These are phyloP conservation scores for Chaetomium cochliodes DNA, from an alignment of 495 filamentous ascomycete species.

Conservation along the genomic window DNA sequence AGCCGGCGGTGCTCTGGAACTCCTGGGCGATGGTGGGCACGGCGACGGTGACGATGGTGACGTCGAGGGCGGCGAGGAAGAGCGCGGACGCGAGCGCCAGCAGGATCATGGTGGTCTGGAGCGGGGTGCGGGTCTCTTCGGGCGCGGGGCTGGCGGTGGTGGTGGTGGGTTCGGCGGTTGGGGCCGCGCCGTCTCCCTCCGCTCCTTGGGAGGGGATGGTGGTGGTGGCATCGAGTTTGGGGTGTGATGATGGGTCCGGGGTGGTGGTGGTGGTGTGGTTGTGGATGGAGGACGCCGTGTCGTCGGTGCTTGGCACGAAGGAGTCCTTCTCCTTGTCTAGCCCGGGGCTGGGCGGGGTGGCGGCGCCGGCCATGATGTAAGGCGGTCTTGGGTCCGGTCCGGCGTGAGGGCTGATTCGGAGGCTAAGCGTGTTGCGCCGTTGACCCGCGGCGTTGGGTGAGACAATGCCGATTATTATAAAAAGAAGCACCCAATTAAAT, in stretches of 20 bases:
- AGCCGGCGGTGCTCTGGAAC: slow-evolving; percentile 63
- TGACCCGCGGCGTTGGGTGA: background rate
- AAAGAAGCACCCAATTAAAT: background rate
- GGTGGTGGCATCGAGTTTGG: too few relatives aligned
- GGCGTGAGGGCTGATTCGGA: background rate
- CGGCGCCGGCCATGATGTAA: background rate
- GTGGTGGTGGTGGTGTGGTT: background rate
- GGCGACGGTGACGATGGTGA: slow-evolving; percentile 41
- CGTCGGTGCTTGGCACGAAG: slow-evolving; percentile 6
- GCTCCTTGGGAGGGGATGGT: too few relatives aligned
- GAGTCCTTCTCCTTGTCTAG: background rate
- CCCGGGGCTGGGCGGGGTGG: background rate
- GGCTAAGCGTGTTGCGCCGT: background rate
- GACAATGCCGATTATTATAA: background rate
- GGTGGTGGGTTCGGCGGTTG: too few relatives aligned
- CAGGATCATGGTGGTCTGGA: slow-evolving; percentile 42
- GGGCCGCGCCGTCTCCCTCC: background rate
- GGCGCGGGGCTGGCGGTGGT: slow-evolving; percentile 20
- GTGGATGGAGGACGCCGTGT: background rate
- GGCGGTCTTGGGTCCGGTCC: background rate
- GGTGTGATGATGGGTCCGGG: too few relatives aligned
- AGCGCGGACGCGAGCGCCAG: slow-evolving; percentile 48
- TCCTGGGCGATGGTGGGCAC: slow-evolving; percentile 61
- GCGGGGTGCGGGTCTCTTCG: slow-evolving; percentile 37
- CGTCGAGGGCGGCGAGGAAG: slow-evolving; percentile 55